Evolutionary conservation across 352 stramenopile genomes (phyloP).

Genomic region (Globisporangium spinosum): DNA sequence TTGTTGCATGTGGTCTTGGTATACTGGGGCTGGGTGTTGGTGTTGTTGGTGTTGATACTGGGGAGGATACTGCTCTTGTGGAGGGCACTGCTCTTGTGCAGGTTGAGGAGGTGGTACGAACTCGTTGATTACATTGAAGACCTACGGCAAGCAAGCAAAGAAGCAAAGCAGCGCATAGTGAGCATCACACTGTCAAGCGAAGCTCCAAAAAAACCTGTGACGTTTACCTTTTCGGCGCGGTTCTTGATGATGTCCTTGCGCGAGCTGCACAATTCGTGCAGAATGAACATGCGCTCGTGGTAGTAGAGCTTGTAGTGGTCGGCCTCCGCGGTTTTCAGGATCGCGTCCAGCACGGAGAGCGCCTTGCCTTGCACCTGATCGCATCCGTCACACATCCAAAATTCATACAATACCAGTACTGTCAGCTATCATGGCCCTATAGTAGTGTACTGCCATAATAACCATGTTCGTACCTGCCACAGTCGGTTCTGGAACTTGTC

Average conservation of each 20-base stretch:
- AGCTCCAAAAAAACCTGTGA: not conserved
- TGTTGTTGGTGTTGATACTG: not conserved
- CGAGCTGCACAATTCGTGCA: conserved; percentile 56
- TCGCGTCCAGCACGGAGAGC: conserved; percentile 63
- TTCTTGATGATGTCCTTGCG: conserved; percentile 74
- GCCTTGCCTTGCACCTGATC: conserved; percentile 66
- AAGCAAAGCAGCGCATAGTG: not conserved
- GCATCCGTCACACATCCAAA: not conserved
- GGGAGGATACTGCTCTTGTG: conserved; percentile 1
- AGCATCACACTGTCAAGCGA: not conserved
- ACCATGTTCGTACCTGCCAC: conserved; percentile 44
- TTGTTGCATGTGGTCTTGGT: conserved; percentile 6
- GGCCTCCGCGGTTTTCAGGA: conserved; percentile 53
- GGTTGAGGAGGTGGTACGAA: conserved; percentile 21
- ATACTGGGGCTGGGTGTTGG: conserved; percentile 1
- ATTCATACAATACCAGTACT: not conserved
- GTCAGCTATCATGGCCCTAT: not conserved
- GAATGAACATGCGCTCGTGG: conserved; percentile 34
- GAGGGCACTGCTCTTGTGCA: conserved; percentile 8
- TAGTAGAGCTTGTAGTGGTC: conserved; percentile 76
- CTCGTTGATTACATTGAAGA: conserved; percentile 31
- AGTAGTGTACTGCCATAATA: not conserved
- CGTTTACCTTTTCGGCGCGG: conserved; percentile 67
- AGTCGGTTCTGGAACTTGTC: conserved; percentile 79
- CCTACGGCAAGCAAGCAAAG: conserved; percentile 7